Evolutionary conservation across 176 grass and related monocot genomes (phyloP), one percentile per base, ranked within the genome.

Genomic region (Dactylis glomerata): DNA sequence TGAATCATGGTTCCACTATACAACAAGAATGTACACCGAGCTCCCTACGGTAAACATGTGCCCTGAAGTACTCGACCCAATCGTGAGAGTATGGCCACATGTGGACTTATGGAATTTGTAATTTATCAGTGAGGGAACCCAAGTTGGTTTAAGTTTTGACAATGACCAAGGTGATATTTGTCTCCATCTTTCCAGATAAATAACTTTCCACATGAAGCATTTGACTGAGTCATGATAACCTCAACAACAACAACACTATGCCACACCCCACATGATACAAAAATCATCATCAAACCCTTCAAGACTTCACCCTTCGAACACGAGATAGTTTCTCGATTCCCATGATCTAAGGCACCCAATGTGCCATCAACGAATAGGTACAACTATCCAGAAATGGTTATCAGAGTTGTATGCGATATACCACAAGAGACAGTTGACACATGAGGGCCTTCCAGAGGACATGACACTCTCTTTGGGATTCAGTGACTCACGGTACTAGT

Each of bases 151-250:
- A 47, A 99, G 87, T 62, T 91, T 89, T 42, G 91, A 67, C 96
- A 91, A 79, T 99, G 88, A 65, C 96, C 96, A 65, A 99, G 89
- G 67, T 93, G 93, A 82, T 94, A 89, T 81, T 99, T 99, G 34
- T 99, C 96, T 58, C 96, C 96, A 84, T 99, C 96, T 3, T 93
- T 93, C 96, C 96, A 99, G 8, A 93, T 99, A 73, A 99, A 99
- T 59, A 99, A 71, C 84, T 99, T 99, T 82, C 96, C 96, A 55
- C 87, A 96, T 57, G 96, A 96, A 52, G 93, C 58, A 88, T 91
- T 99, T 69, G 96, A 94, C 68, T 94, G 93, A 31, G 93, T 88
- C 81, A 92, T 89, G 40, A 96, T 96, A 78, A 99, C 86, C 74
- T 99, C 96, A 65, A 99, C 89, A 41, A 89, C 91, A 69, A 93